Evolutionary conservation across 1,284 basidiomycete genomes (phyloP), one percentile per base, ranked within the genome.

Genomic region (Malassezia arunalokei): DNA sequence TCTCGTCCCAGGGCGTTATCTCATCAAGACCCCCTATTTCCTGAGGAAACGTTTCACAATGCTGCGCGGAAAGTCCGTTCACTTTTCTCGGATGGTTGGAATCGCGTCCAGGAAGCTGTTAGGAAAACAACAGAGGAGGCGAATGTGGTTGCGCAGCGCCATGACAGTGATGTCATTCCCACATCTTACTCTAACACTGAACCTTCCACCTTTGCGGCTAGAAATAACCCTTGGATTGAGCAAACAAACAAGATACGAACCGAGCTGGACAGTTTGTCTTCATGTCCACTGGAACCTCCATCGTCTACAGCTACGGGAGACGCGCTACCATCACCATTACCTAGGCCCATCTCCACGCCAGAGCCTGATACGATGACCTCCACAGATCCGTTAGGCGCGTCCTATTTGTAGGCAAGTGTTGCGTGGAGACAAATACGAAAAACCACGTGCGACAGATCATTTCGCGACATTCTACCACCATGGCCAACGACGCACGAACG

Each of bases 21-120:
- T 8, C 41, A 43, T 9, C 17, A 8, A 9, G 46, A 47, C 15
- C 39, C 37, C 15, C 15, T 40, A 6, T 38, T 37, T 24, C 44
- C 44, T 6, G 52, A 54, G 14, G 53, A 55, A 27, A 27, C 47
- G 28, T 38, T 55, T 14, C 53, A 55, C 6, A 40, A 15, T 4
- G 48, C 53, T 7, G 42, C 53, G 8, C 39, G 48, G 8, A 29
- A 29, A 12, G 49, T 55, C 41, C 53, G 53, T 9, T 40, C 53
- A 1, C 15, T 50, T 6, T 46, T 55, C n/a, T 40, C 29, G 6
- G 45, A 49, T 17, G 53, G 53, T 1, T 55, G 53, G 53, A 40
- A 38, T 8, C 42, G 48, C 12, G 24, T 55, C 9, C 53, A 55
- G 31, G 53, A 44, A 31, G 53, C 53, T 7, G 37, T 49, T 17